A percentile compares a stretch with the other conserved stretches of the same genome.
Conservation (phyloP, 164 flowering plant genomes). For the Amborella trichopoda region DNA sequence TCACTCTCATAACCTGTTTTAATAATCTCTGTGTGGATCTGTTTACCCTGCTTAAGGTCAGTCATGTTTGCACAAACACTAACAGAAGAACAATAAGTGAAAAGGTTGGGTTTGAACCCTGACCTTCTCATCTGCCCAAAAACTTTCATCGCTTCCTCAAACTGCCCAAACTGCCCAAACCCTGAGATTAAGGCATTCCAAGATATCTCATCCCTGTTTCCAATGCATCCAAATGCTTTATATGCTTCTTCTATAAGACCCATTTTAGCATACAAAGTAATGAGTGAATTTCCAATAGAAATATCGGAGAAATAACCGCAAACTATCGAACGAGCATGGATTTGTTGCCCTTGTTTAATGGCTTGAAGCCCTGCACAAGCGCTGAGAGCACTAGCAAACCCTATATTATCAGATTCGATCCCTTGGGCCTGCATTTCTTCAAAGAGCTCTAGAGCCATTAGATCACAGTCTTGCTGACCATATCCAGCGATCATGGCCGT, state of each 20-base stretch:
- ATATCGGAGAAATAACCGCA: slow-evolving; percentile 16
- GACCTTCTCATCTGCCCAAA: slow-evolving; percentile 13
- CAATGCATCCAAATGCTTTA: slow-evolving; percentile 11
- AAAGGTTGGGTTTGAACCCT: slow-evolving; percentile 10
- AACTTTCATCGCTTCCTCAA: slow-evolving; percentile 17
- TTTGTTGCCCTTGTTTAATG: slow-evolving; percentile 15
- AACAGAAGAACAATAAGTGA: slow-evolving; percentile 13
- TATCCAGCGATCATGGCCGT: slow-evolving; percentile 23
- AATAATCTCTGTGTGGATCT: slow-evolving; percentile 17
- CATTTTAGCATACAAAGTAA: slow-evolving; percentile 20
- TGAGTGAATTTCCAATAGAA: slow-evolving; percentile 17
- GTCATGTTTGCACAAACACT: slow-evolving; percentile 23
- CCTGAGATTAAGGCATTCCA: slow-evolving; percentile 24
- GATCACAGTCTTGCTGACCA: slow-evolving; percentile 12
- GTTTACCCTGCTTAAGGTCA: slow-evolving; percentile 23
- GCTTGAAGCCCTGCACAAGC: slow-evolving; percentile 26
- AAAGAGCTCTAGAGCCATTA: slow-evolving; percentile 14
- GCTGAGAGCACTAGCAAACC: slow-evolving; percentile 19
- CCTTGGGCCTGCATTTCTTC: slow-evolving; percentile 17
- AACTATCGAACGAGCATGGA: slow-evolving; percentile 13
- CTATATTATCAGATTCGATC: slow-evolving; percentile 19
- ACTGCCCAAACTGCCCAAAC: slow-evolving; percentile 19
- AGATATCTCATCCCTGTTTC: slow-evolving; percentile 12
- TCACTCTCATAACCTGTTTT: slow-evolving; percentile 18
- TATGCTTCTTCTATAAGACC: slow-evolving; percentile 19